These are phyloP conservation scores for Leucosporidium creatinivorum DNA, from an alignment of 768 basidiomycete species.

Conservation along the genomic window DNA sequence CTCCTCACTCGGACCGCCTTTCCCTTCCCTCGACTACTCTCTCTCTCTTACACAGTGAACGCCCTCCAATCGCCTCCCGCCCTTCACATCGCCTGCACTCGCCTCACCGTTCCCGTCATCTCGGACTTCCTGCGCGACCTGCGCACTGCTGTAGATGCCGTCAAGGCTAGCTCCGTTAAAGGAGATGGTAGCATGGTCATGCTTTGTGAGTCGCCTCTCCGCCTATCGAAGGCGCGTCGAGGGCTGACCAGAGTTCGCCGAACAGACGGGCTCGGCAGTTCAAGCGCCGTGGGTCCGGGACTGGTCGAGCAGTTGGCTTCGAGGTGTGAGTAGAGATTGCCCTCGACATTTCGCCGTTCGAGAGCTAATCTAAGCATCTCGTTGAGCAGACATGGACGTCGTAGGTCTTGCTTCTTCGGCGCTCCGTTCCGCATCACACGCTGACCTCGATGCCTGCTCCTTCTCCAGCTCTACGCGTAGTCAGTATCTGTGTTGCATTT, in stretches of 20 bases:
- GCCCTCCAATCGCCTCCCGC: constrained; percentile 69
- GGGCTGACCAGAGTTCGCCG: neutral
- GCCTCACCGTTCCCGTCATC: constrained; percentile 71
- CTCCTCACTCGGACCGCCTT: no score
- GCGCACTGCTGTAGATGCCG: constrained; percentile 64
- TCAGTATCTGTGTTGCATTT: neutral
- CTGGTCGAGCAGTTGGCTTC: constrained; percentile 26
- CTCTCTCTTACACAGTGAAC: constrained; percentile 49
- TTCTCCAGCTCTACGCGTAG: constrained; percentile 20
- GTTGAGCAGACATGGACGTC: constrained; percentile 25
- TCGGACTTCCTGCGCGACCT: constrained; percentile 70
- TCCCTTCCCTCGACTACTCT: no score
- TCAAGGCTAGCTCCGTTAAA: constrained; percentile 47
- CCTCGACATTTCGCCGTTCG: no score
- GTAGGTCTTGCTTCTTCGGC: neutral
- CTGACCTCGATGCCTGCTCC: neutral
- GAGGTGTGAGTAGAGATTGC: constrained; percentile 12
- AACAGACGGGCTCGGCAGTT: constrained; percentile 24
- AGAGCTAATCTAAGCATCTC: neutral
- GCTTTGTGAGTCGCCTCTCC: constrained; percentile 46
- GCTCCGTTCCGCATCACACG: neutral
- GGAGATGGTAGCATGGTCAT: constrained; percentile 81
- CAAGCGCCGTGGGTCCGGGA: constrained; percentile 25
- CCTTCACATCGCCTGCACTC: constrained; percentile 87
- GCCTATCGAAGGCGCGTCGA: neutral